phyloP scores from a whole-genome alignment of 2,329 filamentous ascomycete species.

The Diaporthe aspalathi region DNA sequence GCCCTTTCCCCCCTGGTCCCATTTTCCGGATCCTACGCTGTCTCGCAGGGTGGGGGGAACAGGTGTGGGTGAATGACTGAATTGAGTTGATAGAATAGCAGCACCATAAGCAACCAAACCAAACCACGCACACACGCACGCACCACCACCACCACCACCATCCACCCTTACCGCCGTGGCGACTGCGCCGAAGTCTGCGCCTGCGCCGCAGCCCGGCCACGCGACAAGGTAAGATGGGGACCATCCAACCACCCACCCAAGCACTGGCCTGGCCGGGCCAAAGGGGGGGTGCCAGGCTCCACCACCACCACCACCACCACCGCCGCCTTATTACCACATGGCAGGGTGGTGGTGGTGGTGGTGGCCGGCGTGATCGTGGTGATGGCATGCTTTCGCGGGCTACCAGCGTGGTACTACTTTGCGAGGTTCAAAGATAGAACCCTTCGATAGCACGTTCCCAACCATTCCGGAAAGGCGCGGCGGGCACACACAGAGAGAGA shows the following conservation, averaged over 20 bases:
- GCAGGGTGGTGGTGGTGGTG: background rate
- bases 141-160: too few species aligned
- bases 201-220: conserved; percentile 29
- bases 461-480: background rate
- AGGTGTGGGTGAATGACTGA: background rate
- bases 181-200: conserved; percentile 26
- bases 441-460: background rate
- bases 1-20: background rate
- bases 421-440: conserved; percentile 15
- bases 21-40: too few species aligned
- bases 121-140: too few species aligned
- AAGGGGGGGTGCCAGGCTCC: background rate
- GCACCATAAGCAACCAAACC: too few species aligned
- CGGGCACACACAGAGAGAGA: background rate
- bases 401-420: background rate
- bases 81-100: too few species aligned
- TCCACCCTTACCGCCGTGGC: background rate
- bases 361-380: too few species aligned
- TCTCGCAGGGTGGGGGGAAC: too few species aligned
- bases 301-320: background rate
- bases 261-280: too few species aligned
- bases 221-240: too few species aligned
- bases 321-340: conserved; percentile 12
- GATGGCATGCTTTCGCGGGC: background rate
- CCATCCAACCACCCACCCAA: too few species aligned